Evolutionary conservation across 2,329 filamentous ascomycete genomes (phyloP).

Genomic region (Diaporthe destruens): DNA sequence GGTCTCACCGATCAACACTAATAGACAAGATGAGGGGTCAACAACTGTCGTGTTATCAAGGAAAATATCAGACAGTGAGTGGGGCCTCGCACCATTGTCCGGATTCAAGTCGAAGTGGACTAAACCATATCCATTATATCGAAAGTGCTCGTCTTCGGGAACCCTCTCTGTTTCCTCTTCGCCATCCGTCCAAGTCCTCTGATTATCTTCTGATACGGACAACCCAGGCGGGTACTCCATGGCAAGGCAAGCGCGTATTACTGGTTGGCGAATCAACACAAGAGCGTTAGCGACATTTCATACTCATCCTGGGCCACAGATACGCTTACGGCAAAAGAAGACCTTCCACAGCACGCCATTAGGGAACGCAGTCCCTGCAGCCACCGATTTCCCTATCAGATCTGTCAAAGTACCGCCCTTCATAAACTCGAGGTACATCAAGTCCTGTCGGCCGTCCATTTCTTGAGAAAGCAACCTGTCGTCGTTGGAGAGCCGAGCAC

Average conservation of each 20-base stretch:
- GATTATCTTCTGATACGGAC: background rate
- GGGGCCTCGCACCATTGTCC: background rate
- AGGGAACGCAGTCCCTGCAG: background rate
- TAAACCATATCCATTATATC: background rate
- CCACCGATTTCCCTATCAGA: background rate
- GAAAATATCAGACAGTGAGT: background rate
- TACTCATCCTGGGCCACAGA: background rate
- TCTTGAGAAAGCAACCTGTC: background rate
- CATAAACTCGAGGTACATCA: background rate
- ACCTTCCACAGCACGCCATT: constrained; percentile 7
- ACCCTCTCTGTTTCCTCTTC: background rate
- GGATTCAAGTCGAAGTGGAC: constrained; percentile 29
- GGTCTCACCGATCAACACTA: constrained; percentile 1
- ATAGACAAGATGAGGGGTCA: background rate
- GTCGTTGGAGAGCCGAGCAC: background rate
- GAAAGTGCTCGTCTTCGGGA: background rate
- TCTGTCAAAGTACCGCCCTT: background rate
- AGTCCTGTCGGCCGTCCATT: background rate
- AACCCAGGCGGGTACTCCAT: constrained; percentile 18
- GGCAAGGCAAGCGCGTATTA: constrained; percentile 2
- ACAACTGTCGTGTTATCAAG: background rate
- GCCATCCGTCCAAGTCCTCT: background rate
- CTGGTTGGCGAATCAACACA: background rate
- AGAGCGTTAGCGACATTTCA: background rate
- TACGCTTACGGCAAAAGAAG: constrained; percentile 11